phyloP scores from a whole-genome alignment of 1,284 basidiomycete species.

The Meira miltonrushii region DNA sequence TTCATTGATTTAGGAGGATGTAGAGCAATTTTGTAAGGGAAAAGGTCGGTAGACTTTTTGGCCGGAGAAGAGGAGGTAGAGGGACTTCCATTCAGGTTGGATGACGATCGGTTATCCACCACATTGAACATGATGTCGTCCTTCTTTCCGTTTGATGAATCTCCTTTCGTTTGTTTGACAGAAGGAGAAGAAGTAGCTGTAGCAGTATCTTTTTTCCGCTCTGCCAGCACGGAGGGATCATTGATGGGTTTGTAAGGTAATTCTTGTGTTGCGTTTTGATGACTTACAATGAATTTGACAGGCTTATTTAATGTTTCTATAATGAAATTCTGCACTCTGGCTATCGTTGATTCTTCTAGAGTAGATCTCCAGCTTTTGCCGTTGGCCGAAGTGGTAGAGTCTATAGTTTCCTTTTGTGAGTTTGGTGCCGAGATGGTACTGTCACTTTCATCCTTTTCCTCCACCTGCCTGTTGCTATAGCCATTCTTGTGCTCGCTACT shows the following conservation, averaged over 20 bases:
- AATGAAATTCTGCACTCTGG: constrained; percentile 2
- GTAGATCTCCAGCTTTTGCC: background rate
- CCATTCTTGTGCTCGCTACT: too few relatives aligned
- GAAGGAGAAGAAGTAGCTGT: too few relatives aligned
- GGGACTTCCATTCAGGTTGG: too few relatives aligned
- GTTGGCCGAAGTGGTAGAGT: background rate
- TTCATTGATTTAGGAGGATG: constrained; percentile 7
- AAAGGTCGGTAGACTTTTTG: background rate
- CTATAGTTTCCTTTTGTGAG: background rate
- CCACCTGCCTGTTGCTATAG: too few relatives aligned
- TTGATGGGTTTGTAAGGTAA: constrained; percentile 12
- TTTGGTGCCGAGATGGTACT: background rate
- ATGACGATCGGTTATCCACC: too few relatives aligned
- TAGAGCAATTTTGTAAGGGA: background rate
- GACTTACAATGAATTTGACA: constrained; percentile 5
- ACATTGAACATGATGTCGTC: too few relatives aligned
- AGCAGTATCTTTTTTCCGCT: background rate
- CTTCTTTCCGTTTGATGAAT: too few relatives aligned
- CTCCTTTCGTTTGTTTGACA: too few relatives aligned
- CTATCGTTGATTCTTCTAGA: constrained; percentile 3
- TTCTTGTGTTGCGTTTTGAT: background rate
- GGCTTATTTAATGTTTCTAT: constrained; percentile 8
- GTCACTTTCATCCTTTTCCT: too few relatives aligned
- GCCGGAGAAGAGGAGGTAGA: background rate
- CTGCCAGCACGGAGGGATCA: background rate